Evolutionary conservation across 257 asterid species (phyloP).

Genomic region (Solanum bulbocastanum): DNA sequence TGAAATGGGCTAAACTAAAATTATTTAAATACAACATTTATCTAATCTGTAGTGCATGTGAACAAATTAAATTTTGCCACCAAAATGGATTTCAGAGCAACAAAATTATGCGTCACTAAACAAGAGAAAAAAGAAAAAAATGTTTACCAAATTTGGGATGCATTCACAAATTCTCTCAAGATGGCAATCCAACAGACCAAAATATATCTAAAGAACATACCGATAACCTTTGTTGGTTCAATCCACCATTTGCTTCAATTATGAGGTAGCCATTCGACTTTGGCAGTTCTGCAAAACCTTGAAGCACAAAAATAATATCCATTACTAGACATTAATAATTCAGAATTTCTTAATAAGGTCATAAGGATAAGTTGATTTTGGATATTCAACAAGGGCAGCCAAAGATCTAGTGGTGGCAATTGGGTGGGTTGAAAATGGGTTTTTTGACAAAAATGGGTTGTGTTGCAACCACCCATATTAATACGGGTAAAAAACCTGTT

Average conservation of each 20-base stretch:
- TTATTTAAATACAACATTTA: not conserved
- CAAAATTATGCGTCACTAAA: not conserved
- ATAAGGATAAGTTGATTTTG: not conserved
- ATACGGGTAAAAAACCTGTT: not conserved
- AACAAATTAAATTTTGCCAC: not conserved
- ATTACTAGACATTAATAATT: not conserved
- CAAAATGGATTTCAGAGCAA: not conserved
- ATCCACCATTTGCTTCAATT: constrained; percentile 98
- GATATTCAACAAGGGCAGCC: not conserved
- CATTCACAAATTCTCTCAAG: not conserved
- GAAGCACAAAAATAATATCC: constrained; percentile 10
- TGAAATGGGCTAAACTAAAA: not conserved
- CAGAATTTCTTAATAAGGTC: not conserved
- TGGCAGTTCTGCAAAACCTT: constrained; percentile 56
- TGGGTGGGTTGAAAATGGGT: not conserved
- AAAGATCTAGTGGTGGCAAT: not conserved
- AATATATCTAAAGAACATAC: constrained; percentile 37
- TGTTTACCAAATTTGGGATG: not conserved
- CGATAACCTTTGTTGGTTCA: constrained; percentile 96
- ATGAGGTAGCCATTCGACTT: constrained; percentile 80
- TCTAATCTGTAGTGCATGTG: not conserved
- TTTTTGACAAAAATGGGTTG: not conserved
- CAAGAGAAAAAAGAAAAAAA: not conserved
- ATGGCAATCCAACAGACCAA: not conserved
- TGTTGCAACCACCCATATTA: not conserved